Conservation (phyloP, 306 rosid genomes). For the Trichosanthes truncata region DNA sequence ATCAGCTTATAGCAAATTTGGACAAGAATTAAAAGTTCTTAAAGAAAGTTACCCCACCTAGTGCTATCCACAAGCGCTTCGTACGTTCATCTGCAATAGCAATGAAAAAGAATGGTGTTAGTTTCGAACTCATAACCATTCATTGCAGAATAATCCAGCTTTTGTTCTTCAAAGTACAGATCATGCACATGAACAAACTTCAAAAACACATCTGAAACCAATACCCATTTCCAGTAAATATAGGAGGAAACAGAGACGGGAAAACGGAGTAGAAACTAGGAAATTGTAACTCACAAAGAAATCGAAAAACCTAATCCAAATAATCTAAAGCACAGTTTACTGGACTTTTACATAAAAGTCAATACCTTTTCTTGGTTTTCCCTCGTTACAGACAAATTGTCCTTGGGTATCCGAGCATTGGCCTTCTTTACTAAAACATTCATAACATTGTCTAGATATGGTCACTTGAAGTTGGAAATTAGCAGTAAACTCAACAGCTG, state of each 20-base stretch:
- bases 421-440: background rate
- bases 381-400: background rate
- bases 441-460: background rate
- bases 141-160: background rate
- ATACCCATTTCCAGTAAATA: background rate
- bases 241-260: background rate
- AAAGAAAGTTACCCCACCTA: conserved; percentile 28
- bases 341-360: background rate
- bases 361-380: background rate
- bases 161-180: background rate
- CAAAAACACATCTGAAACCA: background rate
- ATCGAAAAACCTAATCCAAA: background rate
- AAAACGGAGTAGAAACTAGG: background rate
- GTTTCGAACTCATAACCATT: background rate
- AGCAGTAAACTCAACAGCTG: background rate
- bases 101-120: conserved; percentile 7
- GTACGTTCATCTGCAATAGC: conserved; percentile 9
- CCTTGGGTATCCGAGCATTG: background rate
- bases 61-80: conserved; percentile 10
- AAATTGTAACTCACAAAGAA: background rate
- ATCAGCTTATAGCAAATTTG: background rate
- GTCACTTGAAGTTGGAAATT: conserved; percentile 2
- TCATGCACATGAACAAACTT: background rate
- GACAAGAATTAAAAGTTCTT: background rate
- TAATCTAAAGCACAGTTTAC: background rate